A percentile compares a stretch with the other conserved stretches of the same genome.
phyloP scores from a whole-genome alignment of 352 stramenopile genomes.

The Pythium brassicae region DNA sequence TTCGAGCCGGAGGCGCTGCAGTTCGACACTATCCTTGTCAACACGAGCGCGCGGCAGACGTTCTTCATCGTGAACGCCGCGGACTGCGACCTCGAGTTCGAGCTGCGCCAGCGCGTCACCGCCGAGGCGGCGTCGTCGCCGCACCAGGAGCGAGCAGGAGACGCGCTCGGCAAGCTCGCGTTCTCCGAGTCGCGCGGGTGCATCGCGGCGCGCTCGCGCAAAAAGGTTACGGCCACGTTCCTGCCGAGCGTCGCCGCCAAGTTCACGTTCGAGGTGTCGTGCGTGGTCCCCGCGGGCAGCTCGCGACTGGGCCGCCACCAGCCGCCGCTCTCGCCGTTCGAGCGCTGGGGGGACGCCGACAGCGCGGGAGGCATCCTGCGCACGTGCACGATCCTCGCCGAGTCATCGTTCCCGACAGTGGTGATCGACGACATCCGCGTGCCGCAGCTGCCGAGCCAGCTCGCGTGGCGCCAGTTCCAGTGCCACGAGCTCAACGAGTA shows the following conservation, averaged over 20 bases:
- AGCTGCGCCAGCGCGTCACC: slow-evolving; percentile 35
- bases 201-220: slow-evolving; percentile 72
- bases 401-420: slow-evolving; percentile 85
- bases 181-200: slow-evolving; percentile 61
- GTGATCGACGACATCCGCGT: slow-evolving; percentile 83
- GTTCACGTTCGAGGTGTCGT: slow-evolving; percentile 75
- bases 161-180: slow-evolving; percentile 20
- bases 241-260: slow-evolving; percentile 47
- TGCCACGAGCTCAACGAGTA: slow-evolving; percentile 72
- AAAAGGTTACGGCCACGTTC: slow-evolving; percentile 79
- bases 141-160: neutral
- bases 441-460: slow-evolving; percentile 35
- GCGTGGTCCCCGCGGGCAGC: slow-evolving; percentile 23
- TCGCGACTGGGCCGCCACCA: neutral
- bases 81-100: slow-evolving; percentile 73
- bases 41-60: slow-evolving; percentile 58
- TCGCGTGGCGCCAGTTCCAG: slow-evolving; percentile 73
- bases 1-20: slow-evolving; percentile 66
- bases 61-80: slow-evolving; percentile 74
- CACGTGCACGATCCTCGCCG: slow-evolving; percentile 46
- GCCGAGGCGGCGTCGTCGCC: slow-evolving; percentile 6
- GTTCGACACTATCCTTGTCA: slow-evolving; percentile 86
- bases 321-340: slow-evolving; percentile 11
- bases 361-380: neutral
- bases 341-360: slow-evolving; percentile 15